Conservation (phyloP, 768 basidiomycete genomes). For the Collybia mongolica region DNA sequence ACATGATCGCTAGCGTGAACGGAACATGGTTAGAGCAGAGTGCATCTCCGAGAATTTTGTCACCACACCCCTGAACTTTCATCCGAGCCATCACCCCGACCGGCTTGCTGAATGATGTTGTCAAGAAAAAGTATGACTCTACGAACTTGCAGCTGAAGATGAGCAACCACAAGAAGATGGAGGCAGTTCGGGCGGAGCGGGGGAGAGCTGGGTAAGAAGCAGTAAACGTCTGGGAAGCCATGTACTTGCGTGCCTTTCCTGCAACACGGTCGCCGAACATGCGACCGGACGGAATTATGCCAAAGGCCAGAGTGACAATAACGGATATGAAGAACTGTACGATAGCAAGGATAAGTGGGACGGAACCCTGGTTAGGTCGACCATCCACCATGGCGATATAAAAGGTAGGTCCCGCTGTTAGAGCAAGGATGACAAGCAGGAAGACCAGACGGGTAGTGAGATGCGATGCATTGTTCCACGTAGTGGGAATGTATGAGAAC, state of each 20-base stretch:
- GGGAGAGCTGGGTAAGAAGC: conserved; percentile 89
- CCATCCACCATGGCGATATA: conserved; percentile 89
- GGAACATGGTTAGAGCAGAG: conserved; percentile 92
- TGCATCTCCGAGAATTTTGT: conserved; percentile 75
- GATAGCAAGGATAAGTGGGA: conserved; percentile 89
- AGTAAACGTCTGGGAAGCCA: conserved; percentile 98
- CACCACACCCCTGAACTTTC: conserved; percentile 86
- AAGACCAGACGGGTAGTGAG: conserved; percentile 92
- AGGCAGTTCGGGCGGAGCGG: conserved; percentile 73
- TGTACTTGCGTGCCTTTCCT: conserved; percentile 95
- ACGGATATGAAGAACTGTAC: conserved; percentile 94
- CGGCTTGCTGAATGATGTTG: conserved; percentile 94
- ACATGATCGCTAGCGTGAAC: conserved; percentile 97
- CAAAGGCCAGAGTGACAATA: conserved; percentile 78
- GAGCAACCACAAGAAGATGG: conserved; percentile 85
- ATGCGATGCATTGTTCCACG: conserved; percentile 98
- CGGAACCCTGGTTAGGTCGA: conserved; percentile 50
- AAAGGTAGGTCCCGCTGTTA: conserved; percentile 91
- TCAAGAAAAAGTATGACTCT: conserved; percentile 98
- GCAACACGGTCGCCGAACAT: conserved; percentile 99
- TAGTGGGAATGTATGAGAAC: conserved; percentile 96
- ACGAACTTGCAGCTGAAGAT: conserved; percentile 96
- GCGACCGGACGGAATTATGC: conserved; percentile 89
- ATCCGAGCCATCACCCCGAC: conserved; percentile 97
- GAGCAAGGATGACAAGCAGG: conserved; percentile 86